A percentile compares a stretch with the other conserved stretches of the same genome.
phyloP scores from a whole-genome alignment of 1,284 basidiomycete species.

The Erythrobasidium hasegawianum region DNA sequence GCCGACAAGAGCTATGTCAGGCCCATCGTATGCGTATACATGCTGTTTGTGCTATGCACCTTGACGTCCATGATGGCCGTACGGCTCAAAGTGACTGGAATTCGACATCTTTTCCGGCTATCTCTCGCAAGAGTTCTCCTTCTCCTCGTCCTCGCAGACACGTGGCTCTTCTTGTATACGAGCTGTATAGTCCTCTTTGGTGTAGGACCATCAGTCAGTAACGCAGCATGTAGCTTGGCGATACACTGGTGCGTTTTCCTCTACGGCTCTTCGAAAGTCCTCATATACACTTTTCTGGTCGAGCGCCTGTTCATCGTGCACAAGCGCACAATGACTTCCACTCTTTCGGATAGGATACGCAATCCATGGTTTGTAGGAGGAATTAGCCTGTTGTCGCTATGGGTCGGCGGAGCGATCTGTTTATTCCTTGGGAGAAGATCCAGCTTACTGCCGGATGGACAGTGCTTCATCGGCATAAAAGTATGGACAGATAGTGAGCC shows the following conservation, averaged over 20 bases:
- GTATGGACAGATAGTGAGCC: background rate
- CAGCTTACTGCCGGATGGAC: background rate
- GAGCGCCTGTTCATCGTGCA: background rate
- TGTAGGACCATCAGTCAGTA: background rate
- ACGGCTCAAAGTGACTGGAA: background rate
- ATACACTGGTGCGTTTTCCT: constrained; percentile 1
- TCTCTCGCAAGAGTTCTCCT: background rate
- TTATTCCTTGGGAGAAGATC: background rate
- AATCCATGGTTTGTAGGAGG: background rate
- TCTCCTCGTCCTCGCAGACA: background rate
- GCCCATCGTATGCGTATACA: background rate
- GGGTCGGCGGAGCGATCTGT: constrained; percentile 1
- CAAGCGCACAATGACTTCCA: background rate
- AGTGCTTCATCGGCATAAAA: background rate
- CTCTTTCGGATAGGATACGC: background rate
- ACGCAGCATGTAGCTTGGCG: background rate
- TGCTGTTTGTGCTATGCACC: background rate
- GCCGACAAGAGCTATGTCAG: background rate
- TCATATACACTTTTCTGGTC: background rate
- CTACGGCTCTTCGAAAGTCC: background rate
- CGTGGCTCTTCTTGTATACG: background rate
- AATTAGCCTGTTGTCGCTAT: background rate
- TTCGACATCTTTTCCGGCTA: background rate
- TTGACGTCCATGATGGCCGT: background rate
- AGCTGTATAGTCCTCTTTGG: constrained; percentile 5